These are phyloP conservation scores for Apophysomyces ossiformis DNA, from an alignment of 371 early-diverging fungal genomes.

Conservation along the genomic window DNA sequence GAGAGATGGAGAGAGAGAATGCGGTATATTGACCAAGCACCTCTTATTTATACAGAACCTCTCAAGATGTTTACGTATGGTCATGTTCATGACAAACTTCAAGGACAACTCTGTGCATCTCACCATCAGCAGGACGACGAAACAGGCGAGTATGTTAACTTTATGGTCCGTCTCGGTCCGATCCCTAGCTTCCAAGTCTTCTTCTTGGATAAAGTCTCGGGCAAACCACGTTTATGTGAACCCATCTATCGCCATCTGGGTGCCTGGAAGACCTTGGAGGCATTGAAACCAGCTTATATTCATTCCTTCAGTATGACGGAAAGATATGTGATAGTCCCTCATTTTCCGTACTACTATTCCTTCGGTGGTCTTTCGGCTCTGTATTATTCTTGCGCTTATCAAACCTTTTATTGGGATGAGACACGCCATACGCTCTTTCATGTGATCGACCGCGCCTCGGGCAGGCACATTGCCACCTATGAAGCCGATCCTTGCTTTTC, in stretches of 20 bases:
- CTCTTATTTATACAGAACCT: conserved; percentile 38
- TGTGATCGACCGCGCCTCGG: conserved; percentile 57
- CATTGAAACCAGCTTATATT: conserved; percentile 58
- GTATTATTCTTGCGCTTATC: conserved; percentile 60
- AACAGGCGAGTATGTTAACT: conserved; percentile 56
- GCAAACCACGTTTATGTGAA: conserved; percentile 33
- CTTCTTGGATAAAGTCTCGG: conserved; percentile 21
- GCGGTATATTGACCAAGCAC: neutral
- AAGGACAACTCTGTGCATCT: conserved; percentile 55
- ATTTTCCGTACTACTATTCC: conserved; percentile 64
- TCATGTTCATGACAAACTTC: conserved; percentile 50
- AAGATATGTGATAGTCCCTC: conserved; percentile 66
- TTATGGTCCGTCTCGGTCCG: conserved; percentile 52
- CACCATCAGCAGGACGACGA: conserved; percentile 57
- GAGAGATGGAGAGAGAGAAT: no score
- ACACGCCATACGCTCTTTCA: conserved; percentile 57
- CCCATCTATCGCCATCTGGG: conserved; percentile 54
- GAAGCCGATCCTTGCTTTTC: conserved; percentile 65
- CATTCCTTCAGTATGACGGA: conserved; percentile 68
- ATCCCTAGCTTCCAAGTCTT: conserved; percentile 47
- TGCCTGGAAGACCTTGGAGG: conserved; percentile 45
- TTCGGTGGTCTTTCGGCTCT: conserved; percentile 62
- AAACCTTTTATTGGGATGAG: conserved; percentile 62
- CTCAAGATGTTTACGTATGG: conserved; percentile 54
- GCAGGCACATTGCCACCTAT: conserved; percentile 65